phyloP scores from a whole-genome alignment of 164 flowering plant genomes.

The Vitis amurensis region DNA sequence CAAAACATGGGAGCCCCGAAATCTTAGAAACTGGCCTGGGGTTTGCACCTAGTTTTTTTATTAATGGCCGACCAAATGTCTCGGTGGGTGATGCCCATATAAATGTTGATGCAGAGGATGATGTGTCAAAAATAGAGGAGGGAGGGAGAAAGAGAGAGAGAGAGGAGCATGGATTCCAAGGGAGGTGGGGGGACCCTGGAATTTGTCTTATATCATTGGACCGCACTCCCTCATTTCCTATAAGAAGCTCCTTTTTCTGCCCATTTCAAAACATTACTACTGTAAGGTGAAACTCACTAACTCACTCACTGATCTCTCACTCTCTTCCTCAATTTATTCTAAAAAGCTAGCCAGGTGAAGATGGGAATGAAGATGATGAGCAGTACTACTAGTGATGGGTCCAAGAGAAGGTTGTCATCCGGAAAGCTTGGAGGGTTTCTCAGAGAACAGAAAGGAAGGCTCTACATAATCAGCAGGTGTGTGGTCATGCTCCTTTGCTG shows the following conservation, averaged over 20 bases:
- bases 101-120: constrained; percentile 12
- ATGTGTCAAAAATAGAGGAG: not conserved
- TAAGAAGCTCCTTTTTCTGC: not conserved
- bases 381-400: constrained; percentile 3
- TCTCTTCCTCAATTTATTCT: not conserved
- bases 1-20: not conserved
- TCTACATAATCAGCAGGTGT: constrained; percentile 56
- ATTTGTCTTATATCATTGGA: constrained; percentile 2
- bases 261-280: not conserved
- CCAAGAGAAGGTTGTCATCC: constrained; percentile 37
- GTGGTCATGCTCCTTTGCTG: constrained; percentile 58
- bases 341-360: not conserved
- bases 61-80: constrained; percentile 16
- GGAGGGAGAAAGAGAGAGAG: not conserved
- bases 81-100: constrained; percentile 9
- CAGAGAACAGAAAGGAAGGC: constrained; percentile 51
- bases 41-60: not conserved
- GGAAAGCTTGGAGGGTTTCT: constrained; percentile 46
- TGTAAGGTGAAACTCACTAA: not conserved
- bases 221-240: not conserved
- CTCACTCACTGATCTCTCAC: constrained; percentile 1
- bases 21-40: no score
- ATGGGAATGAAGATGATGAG: constrained; percentile 11
- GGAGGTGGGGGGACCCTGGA: not conserved
- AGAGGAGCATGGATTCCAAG: constrained; percentile 1